A percentile compares a stretch with the other conserved stretches of the same genome.
These are phyloP conservation scores for Pseudofabraea citricarpa DNA, from an alignment of 2,329 filamentous ascomycete genomes.

Conservation along the genomic window DNA sequence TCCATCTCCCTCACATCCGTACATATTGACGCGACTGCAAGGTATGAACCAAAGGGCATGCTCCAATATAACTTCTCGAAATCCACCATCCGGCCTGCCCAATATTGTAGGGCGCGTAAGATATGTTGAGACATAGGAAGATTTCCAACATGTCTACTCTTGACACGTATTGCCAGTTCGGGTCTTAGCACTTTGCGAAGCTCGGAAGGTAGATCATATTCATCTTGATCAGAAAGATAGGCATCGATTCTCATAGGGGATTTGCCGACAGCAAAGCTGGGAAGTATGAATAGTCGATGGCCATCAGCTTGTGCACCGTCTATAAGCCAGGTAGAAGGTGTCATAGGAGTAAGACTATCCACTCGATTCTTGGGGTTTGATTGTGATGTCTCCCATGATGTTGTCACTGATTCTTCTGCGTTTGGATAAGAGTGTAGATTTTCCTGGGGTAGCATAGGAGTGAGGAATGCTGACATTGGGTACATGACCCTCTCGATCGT, in stretches of 20 bases:
- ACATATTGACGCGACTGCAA: slow-evolving; percentile 48
- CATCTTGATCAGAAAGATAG: slow-evolving; percentile 47
- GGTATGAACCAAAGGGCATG: slow-evolving; percentile 52
- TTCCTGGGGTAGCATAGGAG: too few relatives aligned
- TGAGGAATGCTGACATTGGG: too few relatives aligned
- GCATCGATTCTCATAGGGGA: slow-evolving; percentile 53
- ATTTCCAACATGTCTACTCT: slow-evolving; percentile 51
- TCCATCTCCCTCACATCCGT: slow-evolving; percentile 40
- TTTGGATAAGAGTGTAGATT: too few relatives aligned
- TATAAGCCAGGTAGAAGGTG: slow-evolving; percentile 48
- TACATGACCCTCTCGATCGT: too few relatives aligned
- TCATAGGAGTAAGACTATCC: slow-evolving; percentile 45
- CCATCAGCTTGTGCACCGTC: slow-evolving; percentile 54
- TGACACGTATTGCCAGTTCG: slow-evolving; percentile 35
- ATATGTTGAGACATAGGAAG: slow-evolving; percentile 49
- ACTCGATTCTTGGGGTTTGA: slow-evolving; percentile 59
- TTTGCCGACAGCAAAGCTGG: slow-evolving; percentile 41
- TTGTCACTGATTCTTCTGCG: too few relatives aligned
- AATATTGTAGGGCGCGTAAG: slow-evolving; percentile 47
- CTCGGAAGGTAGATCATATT: slow-evolving; percentile 24
- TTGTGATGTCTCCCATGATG: slow-evolving; percentile 41
- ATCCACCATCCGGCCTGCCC: slow-evolving; percentile 33
- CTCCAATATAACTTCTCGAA: slow-evolving; percentile 33
- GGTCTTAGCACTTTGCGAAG: background rate
- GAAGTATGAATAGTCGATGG: slow-evolving; percentile 52